These are phyloP conservation scores for Limtongozyma cylindracea DNA, from an alignment of 805 yeast genomes.

Conservation along the genomic window DNA sequence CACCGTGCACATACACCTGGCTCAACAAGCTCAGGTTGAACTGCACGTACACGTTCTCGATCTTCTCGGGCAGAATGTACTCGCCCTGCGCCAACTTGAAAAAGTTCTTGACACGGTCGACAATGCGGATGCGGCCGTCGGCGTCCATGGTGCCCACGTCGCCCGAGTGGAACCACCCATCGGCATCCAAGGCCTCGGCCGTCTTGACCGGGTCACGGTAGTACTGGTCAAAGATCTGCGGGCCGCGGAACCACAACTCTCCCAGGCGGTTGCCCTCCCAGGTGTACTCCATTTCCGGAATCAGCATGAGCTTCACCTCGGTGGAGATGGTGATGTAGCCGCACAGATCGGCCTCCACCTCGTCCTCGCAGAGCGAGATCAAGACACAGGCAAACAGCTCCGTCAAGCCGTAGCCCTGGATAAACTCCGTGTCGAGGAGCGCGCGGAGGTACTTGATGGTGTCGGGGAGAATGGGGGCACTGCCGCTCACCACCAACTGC, in stretches of 20 bases:
- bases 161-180: slow-evolving; percentile 35
- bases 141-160: slow-evolving; percentile 17
- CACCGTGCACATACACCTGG: slow-evolving; percentile 11
- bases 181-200: slow-evolving; percentile 13
- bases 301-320: slow-evolving; percentile 5
- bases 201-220: slow-evolving; percentile 23
- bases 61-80: slow-evolving; percentile 16
- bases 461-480: slow-evolving; percentile 6
- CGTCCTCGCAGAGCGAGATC: slow-evolving; percentile 3
- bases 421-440: slow-evolving; percentile 4
- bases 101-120: slow-evolving; percentile 11
- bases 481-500: slow-evolving; percentile 8
- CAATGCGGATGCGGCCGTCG: slow-evolving; percentile 1
- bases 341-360: slow-evolving; percentile 6
- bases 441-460: slow-evolving; percentile 7
- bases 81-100: slow-evolving; percentile 17
- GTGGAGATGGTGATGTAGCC: slow-evolving; percentile 4
- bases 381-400: slow-evolving; percentile 6
- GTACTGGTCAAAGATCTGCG: slow-evolving; percentile 26
- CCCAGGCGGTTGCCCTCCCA: slow-evolving; percentile 11
- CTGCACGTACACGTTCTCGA: slow-evolving; percentile 10
- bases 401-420: slow-evolving; percentile 2
- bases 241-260: slow-evolving; percentile 30
- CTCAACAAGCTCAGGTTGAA: slow-evolving; percentile 10
- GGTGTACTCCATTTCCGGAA: slow-evolving; percentile 4